Base-by-base conservation (phyloP, 345 rosid species). In the Hevea brasiliensis region DNA sequence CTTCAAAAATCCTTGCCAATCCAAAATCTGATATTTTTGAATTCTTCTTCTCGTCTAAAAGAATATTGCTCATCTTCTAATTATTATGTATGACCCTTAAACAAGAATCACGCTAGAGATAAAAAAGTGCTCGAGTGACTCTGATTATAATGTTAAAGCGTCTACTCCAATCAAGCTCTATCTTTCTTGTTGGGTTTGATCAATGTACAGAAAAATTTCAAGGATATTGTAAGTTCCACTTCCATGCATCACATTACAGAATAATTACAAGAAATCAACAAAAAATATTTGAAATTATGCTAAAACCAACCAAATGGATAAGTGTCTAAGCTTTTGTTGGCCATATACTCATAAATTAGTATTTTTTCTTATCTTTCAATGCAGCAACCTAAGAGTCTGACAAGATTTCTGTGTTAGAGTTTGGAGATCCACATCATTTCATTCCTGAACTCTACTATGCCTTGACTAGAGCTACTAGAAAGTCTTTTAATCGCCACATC, bases 21-120 rank as follows among this genome's bases (percentile, higher is more conserved):
- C 82, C 85, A 70, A 76, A 78, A 61, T 76, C 78, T 0, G 78
- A 78, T 56, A 82, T 75, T 29, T 75, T 79, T 1, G 75, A 77
- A 8, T 74, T 81, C 73, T 71, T 77, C 11, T 77, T 76, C 12
- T 1, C 37, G 11, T 74, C 73, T 3, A 81, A 68, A 9, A 80
- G 69, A 9, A 76, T 67, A 40, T 76, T 76, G 70, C 77, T 73
- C 32, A 32, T 65, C 32, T 74, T 74, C 47, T 50, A 51, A 67
- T 67, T 59, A 50, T 59, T 55, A 27, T 67, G 71, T 67, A 67
- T 67, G 4, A 67, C 42, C 35, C 70, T 65, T 45, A 67, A 67
- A 37, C 72, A 50, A 45, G 75, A 72, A 53, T 72, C 75, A 7
- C 44, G 68, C 15, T 72, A 68, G 58, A 72, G 75, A 61, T 72